Base-by-base conservation (phyloP, 768 basidiomycete genomes). In the Lactifluus volemus region DNA sequence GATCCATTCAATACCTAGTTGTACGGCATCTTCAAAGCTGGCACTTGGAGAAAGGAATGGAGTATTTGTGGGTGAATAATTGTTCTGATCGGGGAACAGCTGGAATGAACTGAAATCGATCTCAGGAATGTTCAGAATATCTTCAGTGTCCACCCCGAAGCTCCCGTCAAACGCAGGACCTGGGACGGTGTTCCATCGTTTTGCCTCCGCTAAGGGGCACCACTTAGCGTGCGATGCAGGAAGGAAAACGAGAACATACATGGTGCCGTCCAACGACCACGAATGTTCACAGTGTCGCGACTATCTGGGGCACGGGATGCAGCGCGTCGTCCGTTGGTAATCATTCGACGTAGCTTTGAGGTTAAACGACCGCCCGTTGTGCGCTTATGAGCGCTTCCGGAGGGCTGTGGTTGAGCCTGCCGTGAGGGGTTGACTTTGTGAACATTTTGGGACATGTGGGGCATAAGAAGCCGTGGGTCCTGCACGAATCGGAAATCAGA, bases 101-200 rank as follows among this genome's bases (percentile, higher is more conserved):
- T 75, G 75, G 70, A 76, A 75, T 44, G 73, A 69, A 42, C 67
- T 69, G 45, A 74, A 73, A 58, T 70, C 73, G 54, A 77, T 73
- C 34, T 55, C 53, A n/a, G 72, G 72, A 50, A 65, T 65, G 59
- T 66, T 69, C 11, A 71, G 25, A 60, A 77, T 73, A 51, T 77
- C 76, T 63, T 75, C 69, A 1, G 71, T 70, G 63, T 77, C 76
- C 11, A 76, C 73, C 21, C 73, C 73, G 38, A 65, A 69, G 1
- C 67, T 68, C 29, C 76, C 76, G 55, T 75, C 71, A 54, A 74
- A 73, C 6, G 73, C 66, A 39, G 70, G 39, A 12, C 75, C 76
- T 32, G 58, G 36, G n/a, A n/a, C 32, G 8, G 15, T 19, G 21
- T 15, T 17, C 51, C 54, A 53, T 38, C 58, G 42, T 51, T 58